A percentile compares a stretch with the other conserved stretches of the same genome.
phyloP scores from a whole-genome alignment of 139 green algal species.

The Zygnema cylindricum region DNA sequence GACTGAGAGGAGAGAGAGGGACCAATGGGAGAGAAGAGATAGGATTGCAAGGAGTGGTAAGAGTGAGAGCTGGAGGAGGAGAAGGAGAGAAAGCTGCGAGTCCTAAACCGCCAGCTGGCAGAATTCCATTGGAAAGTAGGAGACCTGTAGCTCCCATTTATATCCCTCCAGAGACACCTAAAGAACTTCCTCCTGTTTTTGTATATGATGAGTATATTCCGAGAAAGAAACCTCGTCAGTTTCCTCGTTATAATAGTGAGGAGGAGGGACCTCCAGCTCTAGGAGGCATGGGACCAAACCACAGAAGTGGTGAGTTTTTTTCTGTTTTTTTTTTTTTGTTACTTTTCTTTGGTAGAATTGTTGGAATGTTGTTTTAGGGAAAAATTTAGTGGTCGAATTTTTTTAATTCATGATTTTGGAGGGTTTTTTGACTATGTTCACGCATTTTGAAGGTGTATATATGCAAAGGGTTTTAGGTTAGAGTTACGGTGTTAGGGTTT shows the following conservation, averaged over 20 bases:
- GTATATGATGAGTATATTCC: neutral
- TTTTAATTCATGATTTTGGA: too few relatives aligned
- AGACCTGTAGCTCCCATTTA: neutral
- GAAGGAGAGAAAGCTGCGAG: neutral
- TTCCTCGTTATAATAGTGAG: neutral
- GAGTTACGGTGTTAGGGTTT: neutral
- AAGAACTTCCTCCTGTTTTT: neutral
- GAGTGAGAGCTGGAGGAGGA: too few relatives aligned
- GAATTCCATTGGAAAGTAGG: neutral
- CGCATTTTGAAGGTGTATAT: neutral
- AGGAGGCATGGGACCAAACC: neutral
- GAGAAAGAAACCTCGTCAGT: neutral
- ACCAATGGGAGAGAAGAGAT: too few relatives aligned
- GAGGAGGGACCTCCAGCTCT: neutral
- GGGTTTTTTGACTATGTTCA: neutral
- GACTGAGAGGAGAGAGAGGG: too few relatives aligned
- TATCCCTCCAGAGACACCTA: neutral
- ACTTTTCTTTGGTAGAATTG: neutral
- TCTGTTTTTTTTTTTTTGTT: neutral
- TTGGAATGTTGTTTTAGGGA: neutral
- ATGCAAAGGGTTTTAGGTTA: neutral
- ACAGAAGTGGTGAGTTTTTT: constrained; percentile 11
- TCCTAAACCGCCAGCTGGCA: too few relatives aligned
- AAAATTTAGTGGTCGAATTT: too few relatives aligned
- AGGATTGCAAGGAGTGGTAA: too few relatives aligned